Evolutionary conservation across 257 asterid genomes (phyloP).

Genomic region (Solanum gracilifrons): DNA sequence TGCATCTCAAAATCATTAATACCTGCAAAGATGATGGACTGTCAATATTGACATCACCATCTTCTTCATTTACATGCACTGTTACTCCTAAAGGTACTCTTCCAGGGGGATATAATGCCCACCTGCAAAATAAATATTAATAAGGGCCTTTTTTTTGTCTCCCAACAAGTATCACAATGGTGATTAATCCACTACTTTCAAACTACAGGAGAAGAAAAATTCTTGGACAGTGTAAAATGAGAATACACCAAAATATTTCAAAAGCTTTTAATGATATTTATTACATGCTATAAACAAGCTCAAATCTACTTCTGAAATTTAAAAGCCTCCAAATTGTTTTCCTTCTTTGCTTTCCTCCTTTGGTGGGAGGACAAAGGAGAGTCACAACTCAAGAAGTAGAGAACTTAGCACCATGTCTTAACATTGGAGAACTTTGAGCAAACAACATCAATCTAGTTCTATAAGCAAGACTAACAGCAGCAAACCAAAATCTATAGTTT

Average conservation of each 20-base stretch:
- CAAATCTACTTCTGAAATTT: not conserved
- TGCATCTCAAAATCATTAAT: not conserved
- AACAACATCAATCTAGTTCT: not conserved
- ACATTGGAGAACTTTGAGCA: not conserved
- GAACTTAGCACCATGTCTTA: not conserved
- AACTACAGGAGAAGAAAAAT: not conserved
- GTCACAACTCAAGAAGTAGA: not conserved
- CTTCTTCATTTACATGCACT: conserved; percentile 91
- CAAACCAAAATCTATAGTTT: not conserved
- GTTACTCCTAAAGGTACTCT: conserved; percentile 96
- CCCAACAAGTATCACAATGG: not conserved
- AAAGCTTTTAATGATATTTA: not conserved
- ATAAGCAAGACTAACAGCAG: not conserved
- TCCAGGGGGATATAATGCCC: conserved; percentile 99
- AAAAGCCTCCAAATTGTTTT: not conserved
- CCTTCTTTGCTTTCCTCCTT: not conserved
- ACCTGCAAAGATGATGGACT: conserved; percentile 94
- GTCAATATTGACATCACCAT: conserved; percentile 91
- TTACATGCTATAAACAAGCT: not conserved
- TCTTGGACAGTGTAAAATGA: not conserved
- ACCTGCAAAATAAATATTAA: conserved; percentile 30
- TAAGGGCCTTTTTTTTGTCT: not conserved
- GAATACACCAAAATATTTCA: not conserved
- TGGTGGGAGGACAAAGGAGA: not conserved
- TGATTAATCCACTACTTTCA: not conserved